A percentile compares a stretch with the other conserved stretches of the same genome.
Evolutionary conservation across 495 filamentous ascomycete species (phyloP).

Genomic region (Penicillium alfredii): DNA sequence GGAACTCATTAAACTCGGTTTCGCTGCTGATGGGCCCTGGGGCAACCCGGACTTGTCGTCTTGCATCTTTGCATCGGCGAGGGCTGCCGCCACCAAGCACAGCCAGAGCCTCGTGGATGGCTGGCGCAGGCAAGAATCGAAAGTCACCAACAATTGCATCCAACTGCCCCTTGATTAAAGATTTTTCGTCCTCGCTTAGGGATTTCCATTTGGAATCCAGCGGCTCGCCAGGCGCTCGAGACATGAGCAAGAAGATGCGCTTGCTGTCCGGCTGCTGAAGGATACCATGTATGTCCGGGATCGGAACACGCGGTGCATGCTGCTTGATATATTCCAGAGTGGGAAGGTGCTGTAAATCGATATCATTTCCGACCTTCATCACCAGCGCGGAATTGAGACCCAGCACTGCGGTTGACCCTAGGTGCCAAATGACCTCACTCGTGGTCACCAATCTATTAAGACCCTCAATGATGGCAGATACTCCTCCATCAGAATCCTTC

Average conservation of each 20-base stretch:
- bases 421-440: conserved; percentile 16
- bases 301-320: conserved; percentile 4
- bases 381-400: conserved; percentile 23
- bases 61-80: conserved; percentile 13
- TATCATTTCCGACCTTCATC: conserved; percentile 7
- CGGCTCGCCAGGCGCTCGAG: conserved; percentile 6
- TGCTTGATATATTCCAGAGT: conserved; percentile 10
- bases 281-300: conserved; percentile 14
- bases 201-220: conserved; percentile 8
- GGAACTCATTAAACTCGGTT: conserved; percentile 15
- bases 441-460: conserved; percentile 15
- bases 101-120: conserved; percentile 6
- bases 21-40: conserved; percentile 9
- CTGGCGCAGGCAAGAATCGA: conserved; percentile 7
- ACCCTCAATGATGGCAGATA: conserved; percentile 18
- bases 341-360: conserved; percentile 5
- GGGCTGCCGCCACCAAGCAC: conserved; percentile 13
- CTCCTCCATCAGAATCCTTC: conserved; percentile 14
- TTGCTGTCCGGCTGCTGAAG: conserved; percentile 7
- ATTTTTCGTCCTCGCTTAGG: conserved; percentile 8
- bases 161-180: conserved; percentile 10
- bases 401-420: conserved; percentile 27
- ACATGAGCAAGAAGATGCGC: conserved; percentile 15
- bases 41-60: conserved; percentile 8
- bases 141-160: conserved; percentile 10